phyloP scores from a whole-genome alignment of 345 rosid genomes.

The Populus euphratica region DNA sequence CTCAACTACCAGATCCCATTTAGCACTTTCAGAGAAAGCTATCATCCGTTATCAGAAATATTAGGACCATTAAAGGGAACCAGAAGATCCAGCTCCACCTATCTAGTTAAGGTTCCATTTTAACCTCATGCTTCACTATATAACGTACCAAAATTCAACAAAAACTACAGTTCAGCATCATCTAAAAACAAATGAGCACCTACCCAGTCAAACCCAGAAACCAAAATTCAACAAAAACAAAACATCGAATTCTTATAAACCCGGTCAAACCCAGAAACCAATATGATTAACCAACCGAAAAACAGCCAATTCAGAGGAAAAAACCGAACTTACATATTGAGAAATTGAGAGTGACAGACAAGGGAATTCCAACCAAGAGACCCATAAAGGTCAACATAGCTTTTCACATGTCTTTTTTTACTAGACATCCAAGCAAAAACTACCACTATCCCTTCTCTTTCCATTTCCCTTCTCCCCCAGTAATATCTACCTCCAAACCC shows the following conservation, averaged over 20 bases:
- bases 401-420: slow-evolving; percentile 64
- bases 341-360: slow-evolving; percentile 80
- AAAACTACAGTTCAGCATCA: neutral
- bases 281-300: neutral
- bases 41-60: neutral
- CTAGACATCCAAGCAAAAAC: slow-evolving; percentile 89
- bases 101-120: neutral
- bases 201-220: neutral
- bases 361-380: slow-evolving; percentile 73
- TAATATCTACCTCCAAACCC: slow-evolving; percentile 77
- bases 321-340: slow-evolving; percentile 52
- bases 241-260: neutral
- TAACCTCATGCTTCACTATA: neutral
- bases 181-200: neutral
- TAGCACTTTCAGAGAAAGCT: neutral
- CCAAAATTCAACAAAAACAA: neutral
- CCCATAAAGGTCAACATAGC: slow-evolving; percentile 58
- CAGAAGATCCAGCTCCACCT: neutral
- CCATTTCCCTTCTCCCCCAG: slow-evolving; percentile 60
- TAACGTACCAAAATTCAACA: neutral
- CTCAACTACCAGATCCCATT: neutral
- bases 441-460: slow-evolving; percentile 61
- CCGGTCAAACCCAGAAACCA: slow-evolving; percentile 1
- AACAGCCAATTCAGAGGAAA: neutral
- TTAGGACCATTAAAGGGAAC: neutral